A percentile compares a stretch with the other conserved stretches of the same genome.
Conservation (phyloP, 331 rosid genomes). For the Dryas integrifolia region DNA sequence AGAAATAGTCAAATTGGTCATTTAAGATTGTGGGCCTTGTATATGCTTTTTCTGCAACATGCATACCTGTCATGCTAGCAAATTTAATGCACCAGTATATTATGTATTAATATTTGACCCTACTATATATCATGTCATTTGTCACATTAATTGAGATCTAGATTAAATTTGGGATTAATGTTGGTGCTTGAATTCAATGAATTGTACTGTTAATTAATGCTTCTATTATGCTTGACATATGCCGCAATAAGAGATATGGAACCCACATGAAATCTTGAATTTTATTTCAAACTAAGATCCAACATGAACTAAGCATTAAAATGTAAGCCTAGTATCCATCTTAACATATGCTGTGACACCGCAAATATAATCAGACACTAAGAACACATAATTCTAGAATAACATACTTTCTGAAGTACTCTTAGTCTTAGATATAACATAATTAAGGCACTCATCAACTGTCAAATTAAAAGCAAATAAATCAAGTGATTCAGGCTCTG, state of each 20-base stretch:
- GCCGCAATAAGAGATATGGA: slow-evolving; percentile 2
- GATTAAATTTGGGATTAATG: neutral
- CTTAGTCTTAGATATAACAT: neutral
- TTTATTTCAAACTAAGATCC: neutral
- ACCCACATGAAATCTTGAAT: neutral
- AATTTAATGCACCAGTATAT: slow-evolving; percentile 14
- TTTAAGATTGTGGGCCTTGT: slow-evolving; percentile 3
- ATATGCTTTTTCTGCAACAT: slow-evolving; percentile 9
- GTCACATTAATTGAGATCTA: neutral
- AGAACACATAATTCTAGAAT: slow-evolving; percentile 8
- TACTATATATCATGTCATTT: neutral
- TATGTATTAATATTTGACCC: too few species aligned
- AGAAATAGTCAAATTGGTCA: slow-evolving; percentile 1
- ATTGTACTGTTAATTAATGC: neutral
- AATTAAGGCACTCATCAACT: neutral
- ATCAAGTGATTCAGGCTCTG: slow-evolving; percentile 36
- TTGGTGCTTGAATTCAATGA: too few species aligned
- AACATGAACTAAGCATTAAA: slow-evolving; percentile 30
- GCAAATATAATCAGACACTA: slow-evolving; percentile 8
- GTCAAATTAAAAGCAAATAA: neutral
- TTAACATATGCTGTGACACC: slow-evolving; percentile 22
- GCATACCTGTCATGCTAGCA: slow-evolving; percentile 21
- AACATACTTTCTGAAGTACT: slow-evolving; percentile 6
- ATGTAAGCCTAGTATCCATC: slow-evolving; percentile 33
- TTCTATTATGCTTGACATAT: neutral